A percentile compares a stretch with the other conserved stretches of the same genome.
phyloP scores from a whole-genome alignment of 2,329 filamentous ascomycete genomes.

The Arthrobotrys megalospora region DNA sequence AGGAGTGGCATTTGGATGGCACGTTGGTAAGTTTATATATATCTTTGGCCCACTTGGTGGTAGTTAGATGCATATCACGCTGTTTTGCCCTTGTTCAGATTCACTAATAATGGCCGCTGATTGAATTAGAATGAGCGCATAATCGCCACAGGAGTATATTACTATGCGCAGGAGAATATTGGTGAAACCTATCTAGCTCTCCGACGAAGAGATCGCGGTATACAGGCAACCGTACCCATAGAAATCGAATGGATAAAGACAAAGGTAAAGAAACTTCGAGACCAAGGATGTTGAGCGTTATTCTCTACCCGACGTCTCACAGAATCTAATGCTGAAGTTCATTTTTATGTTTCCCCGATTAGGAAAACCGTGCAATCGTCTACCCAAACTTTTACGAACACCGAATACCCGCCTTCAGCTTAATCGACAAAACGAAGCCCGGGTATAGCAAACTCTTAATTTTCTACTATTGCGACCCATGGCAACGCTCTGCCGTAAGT shows the following conservation, averaged over 20 bases:
- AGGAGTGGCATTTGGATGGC: constrained; percentile 73
- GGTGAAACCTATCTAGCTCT: constrained; percentile 72
- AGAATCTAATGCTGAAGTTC: no score
- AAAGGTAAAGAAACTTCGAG: neutral
- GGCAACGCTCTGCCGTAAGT: neutral
- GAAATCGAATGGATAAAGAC: constrained; percentile 13
- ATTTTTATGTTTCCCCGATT: no score
- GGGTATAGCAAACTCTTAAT: constrained; percentile 74
- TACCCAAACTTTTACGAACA: constrained; percentile 74
- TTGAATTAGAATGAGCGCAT: constrained; percentile 74
- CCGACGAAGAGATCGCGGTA: constrained; percentile 63
- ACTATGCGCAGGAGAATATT: constrained; percentile 75
- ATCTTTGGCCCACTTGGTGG: neutral
- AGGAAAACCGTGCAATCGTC: constrained; percentile 70
- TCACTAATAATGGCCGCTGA: no score
- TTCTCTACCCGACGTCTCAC: no score
- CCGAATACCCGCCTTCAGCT: constrained; percentile 70
- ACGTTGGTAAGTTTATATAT: constrained; percentile 62
- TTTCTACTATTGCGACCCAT: constrained; percentile 75
- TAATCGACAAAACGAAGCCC: constrained; percentile 70
- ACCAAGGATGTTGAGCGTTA: no score
- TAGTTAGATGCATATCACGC: no score
- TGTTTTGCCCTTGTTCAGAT: no score
- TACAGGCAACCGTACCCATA: neutral
- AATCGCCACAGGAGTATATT: constrained; percentile 75